Evolutionary conservation across 2,329 filamentous ascomycete species (phyloP).

Genomic region (Hypoxylon sp.): DNA sequence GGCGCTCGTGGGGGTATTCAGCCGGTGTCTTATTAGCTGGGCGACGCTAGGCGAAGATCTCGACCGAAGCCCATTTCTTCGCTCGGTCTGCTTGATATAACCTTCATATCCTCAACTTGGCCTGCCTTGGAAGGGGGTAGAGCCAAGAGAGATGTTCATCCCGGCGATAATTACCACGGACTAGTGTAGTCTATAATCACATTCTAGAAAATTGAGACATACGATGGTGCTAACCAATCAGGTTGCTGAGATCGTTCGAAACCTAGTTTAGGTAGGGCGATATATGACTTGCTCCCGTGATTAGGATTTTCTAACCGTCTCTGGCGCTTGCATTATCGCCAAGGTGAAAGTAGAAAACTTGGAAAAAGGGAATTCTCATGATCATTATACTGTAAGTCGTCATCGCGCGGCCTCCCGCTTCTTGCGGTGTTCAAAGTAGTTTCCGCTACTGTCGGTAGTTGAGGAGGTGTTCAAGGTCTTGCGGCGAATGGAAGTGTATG

Average conservation of each 20-base stretch:
- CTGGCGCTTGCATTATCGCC: slow-evolving; percentile 38
- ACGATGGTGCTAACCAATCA: slow-evolving; percentile 33
- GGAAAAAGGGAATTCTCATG: slow-evolving; percentile 20
- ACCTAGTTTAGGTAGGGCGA: slow-evolving; percentile 23
- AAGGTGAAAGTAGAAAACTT: slow-evolving; percentile 31
- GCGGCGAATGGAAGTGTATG: slow-evolving; percentile 32
- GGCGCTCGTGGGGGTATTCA: slow-evolving; percentile 33
- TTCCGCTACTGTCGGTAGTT: slow-evolving; percentile 38
- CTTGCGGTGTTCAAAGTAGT: slow-evolving; percentile 9
- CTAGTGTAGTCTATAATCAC: slow-evolving; percentile 28
- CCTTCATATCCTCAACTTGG: slow-evolving; percentile 44
- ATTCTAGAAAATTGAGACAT: slow-evolving; percentile 30
- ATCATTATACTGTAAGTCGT: slow-evolving; percentile 23
- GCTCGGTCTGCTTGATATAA: slow-evolving; percentile 36
- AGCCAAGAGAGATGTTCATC: slow-evolving; percentile 31
- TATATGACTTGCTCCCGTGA: slow-evolving; percentile 19
- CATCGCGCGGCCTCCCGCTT: slow-evolving; percentile 25
- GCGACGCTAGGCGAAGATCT: slow-evolving; percentile 42
- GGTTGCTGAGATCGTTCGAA: slow-evolving; percentile 7
- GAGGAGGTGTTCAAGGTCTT: slow-evolving; percentile 18
- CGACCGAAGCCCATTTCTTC: slow-evolving; percentile 41
- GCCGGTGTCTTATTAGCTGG: slow-evolving; percentile 36
- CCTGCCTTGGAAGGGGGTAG: slow-evolving; percentile 28
- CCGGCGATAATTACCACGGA: slow-evolving; percentile 28
- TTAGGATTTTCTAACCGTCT: slow-evolving; percentile 25